Base-by-base conservation (phyloP, 768 basidiomycete species). In the Cystofilobasidium ferigula region DNA sequence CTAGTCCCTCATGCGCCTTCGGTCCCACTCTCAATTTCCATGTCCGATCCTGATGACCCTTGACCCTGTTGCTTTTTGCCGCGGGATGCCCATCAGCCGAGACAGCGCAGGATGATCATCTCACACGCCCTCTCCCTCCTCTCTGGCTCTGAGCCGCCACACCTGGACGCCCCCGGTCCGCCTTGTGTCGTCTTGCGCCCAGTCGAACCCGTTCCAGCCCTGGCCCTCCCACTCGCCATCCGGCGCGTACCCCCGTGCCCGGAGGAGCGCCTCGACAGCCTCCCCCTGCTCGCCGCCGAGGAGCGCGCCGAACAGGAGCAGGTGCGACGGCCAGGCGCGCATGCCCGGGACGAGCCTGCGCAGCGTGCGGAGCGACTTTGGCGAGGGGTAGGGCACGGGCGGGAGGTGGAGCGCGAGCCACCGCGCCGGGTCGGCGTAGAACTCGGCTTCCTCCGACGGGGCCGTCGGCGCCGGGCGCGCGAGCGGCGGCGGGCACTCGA, bases 401-500 rank as follows among this genome's bases (percentile, higher is more conserved):
- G 92, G 89, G 73, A 97, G 91, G 64, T 83, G 83, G 0, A 77
- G 76, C 28, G 71, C 70, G 13, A 98, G 77, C 73, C 93, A 97
- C 2, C 74, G 70, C 5, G 79, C 67, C 0, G 94, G 94, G 0
- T 84, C 80, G 40, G 77, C 77, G 74, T 87, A 97, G 76, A 97
- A 95, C 2, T 78, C 66, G 0, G 81, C 74, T 64, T 84, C 76
- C 72, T 83, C 81, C 14, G 80, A 79, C 54, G 82, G 84, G 70
- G 10, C 40, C 28, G 57, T 65, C 58, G 57, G 47, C 40, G 18
- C 34, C 22, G 24, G 24, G 45, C n/a, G 43, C 56, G 63, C 63
- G 94, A 91, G 81, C 76, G 94, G 94, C 1, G 95, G 95, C 73
- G 97, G 94, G 72, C 95, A 99, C 7, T 88, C 86, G 28, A 99